Conservation (phyloP, 2,329 filamentous ascomycete species). For the Pseudocercospora fijiensis region DNA sequence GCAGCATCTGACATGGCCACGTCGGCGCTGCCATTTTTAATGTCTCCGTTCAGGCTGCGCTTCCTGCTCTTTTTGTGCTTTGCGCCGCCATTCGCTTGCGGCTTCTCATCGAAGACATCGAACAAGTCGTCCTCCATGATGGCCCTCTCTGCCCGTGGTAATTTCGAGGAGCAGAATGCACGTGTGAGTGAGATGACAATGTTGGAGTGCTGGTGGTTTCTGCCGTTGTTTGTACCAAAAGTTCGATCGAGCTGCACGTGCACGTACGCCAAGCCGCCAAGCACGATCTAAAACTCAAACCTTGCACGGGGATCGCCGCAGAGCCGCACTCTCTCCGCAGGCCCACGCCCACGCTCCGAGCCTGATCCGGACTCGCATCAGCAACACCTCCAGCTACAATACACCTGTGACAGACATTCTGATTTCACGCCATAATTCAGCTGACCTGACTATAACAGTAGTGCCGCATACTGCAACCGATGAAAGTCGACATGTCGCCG, state of each 20-base stretch:
- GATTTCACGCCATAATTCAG: background rate
- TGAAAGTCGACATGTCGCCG: background rate
- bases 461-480: background rate
- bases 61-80: constrained; percentile 63
- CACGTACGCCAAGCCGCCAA: background rate
- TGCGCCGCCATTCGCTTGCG: constrained; percentile 10
- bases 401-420: background rate
- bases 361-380: background rate
- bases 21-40: constrained; percentile 57
- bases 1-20: constrained; percentile 47
- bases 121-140: constrained; percentile 36
- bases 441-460: background rate
- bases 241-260: background rate
- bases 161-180: background rate
- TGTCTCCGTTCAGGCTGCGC: constrained; percentile 76
- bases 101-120: constrained; percentile 39
- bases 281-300: background rate
- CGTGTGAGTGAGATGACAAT: background rate
- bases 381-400: no score
- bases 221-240: background rate
- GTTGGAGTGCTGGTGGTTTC: background rate
- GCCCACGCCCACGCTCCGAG: background rate
- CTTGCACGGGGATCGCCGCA: constrained; percentile 1
- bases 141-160: background rate
- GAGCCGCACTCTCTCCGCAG: background rate